Evolutionary conservation across 768 basidiomycete genomes (phyloP).

Genomic region (Gloeostereum incarnatum): DNA sequence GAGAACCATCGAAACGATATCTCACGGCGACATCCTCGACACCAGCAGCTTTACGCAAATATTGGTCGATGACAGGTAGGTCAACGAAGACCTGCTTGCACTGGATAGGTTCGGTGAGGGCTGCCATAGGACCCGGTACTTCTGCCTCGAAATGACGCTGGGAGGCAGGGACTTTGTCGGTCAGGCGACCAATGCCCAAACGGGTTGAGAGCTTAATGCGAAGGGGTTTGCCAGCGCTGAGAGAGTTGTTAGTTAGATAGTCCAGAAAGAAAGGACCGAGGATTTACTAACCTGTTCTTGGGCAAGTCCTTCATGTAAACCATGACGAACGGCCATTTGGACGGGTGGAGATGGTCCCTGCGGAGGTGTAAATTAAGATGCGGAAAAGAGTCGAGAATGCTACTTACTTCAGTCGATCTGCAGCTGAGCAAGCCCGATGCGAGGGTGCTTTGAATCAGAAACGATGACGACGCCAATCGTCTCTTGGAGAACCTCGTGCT

Average conservation of each 20-base stretch:
- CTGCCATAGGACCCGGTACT: constrained; percentile 17
- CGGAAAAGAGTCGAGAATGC: no score
- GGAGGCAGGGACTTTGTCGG: constrained; percentile 21
- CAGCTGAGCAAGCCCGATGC: constrained; percentile 29
- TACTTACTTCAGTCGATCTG: constrained; percentile 23
- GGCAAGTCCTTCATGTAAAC: constrained; percentile 40
- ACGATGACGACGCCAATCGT: constrained; percentile 35
- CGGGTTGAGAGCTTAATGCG: constrained; percentile 32
- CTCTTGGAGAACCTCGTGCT: constrained; percentile 40
- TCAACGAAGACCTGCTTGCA: constrained; percentile 22
- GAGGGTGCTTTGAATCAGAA: constrained; percentile 19
- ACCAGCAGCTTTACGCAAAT: constrained; percentile 16
- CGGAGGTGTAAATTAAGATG: no score
- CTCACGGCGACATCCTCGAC: constrained; percentile 26
- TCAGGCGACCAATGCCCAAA: constrained; percentile 23
- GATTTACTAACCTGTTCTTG: constrained; percentile 23
- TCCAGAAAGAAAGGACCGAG: neutral
- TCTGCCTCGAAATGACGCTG: constrained; percentile 30
- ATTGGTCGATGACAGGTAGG: constrained; percentile 13
- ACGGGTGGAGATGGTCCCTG: constrained; percentile 30
- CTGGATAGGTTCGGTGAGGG: constrained; percentile 25
- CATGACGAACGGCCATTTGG: constrained; percentile 37
- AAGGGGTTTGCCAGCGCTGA: constrained; percentile 33
- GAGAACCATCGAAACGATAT: constrained; percentile 16
- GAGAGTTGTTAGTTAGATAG: neutral